These are phyloP conservation scores for Schrenkiella parvula DNA, from an alignment of 345 rosid genomes.

Conservation along the genomic window DNA sequence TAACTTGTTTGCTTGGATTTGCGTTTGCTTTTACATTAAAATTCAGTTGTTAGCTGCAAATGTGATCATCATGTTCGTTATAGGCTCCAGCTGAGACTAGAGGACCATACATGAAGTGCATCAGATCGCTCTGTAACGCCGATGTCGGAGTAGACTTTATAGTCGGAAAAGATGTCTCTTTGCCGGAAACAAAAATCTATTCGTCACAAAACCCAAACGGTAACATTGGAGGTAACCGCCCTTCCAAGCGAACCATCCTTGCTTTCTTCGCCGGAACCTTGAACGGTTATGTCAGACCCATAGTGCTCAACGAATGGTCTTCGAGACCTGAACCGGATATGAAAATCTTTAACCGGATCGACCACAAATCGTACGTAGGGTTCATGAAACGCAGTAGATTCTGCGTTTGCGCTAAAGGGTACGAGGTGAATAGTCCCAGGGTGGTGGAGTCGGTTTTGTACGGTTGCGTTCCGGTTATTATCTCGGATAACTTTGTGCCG, in stretches of 20 bases:
- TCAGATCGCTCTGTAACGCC: slow-evolving; percentile 76
- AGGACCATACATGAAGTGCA: slow-evolving; percentile 43
- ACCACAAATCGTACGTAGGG: slow-evolving; percentile 40
- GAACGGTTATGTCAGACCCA: slow-evolving; percentile 70
- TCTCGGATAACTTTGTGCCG: slow-evolving; percentile 81
- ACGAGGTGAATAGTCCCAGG: slow-evolving; percentile 82
- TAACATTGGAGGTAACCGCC: slow-evolving; percentile 67
- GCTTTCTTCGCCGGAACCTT: slow-evolving; percentile 81
- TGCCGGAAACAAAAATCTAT: slow-evolving; percentile 60
- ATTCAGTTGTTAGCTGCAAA: too few relatives aligned
- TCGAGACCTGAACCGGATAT: slow-evolving; percentile 56
- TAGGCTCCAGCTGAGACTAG: slow-evolving; percentile 81
- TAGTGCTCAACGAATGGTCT: slow-evolving; percentile 58
- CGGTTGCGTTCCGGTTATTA: slow-evolving; percentile 80
- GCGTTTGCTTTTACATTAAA: background rate
- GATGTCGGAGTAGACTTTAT: slow-evolving; percentile 59
- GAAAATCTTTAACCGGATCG: slow-evolving; percentile 54
- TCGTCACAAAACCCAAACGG: slow-evolving; percentile 46
- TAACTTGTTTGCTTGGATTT: background rate
- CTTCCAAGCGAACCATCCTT: slow-evolving; percentile 53
- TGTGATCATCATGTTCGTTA: slow-evolving; percentile 16
- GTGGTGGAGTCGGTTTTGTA: slow-evolving; percentile 67
- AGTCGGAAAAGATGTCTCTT: slow-evolving; percentile 67
- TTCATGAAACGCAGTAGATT: slow-evolving; percentile 74
- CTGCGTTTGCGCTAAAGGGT: slow-evolving; percentile 83